Evolutionary conservation across 192 early-diverging fungal genomes (phyloP), one percentile per base, ranked within the genome.

Genomic region (Pecoramyces ruminantium): DNA sequence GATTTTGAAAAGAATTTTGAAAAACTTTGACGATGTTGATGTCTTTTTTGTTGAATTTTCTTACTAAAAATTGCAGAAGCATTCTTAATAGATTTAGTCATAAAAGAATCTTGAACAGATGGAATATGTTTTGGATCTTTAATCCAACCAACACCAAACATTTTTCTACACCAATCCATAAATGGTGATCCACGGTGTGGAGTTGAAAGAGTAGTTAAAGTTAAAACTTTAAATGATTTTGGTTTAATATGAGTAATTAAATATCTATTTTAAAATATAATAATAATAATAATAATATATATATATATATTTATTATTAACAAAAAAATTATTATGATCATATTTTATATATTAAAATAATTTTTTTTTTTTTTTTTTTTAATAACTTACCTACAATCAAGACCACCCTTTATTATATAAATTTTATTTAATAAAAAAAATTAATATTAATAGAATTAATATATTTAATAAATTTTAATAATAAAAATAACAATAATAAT

Each of bases 141-240:
- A 17, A 84, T 79, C 79, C 91, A 86, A 4, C 95, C 95, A 0
- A 98, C 89, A 17, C 95, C 93, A 79, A 97, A 85, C 77, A 93
- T 88, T 83, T 97, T 94, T 21, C 93, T 89, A 79, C 92, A 95
- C 92, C 93, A 97, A 87, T 97, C 95, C 96, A 97, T 98, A 84
- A 98, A 93, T 16, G 93, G 90, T 58, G 90, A 92, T 28, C 97
- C 97, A 51, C 94, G 93, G 84, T 98, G 97, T 40, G 97, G 97
- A 12, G 97, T 98, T 15, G 94, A 94, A 77, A 98, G 88, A 0
- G 96, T 98, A 1, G 97, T 96, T 40, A 98, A 85, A 12, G 96
- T 94, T 25, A 87, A 88, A 12, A 96, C 91, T 21, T 85, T 79
- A 82, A 93, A 96, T n/a, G 87, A 83, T 81, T 88, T 88, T 38